These are phyloP conservation scores for Pseudogymnoascus sp. DNA, from an alignment of 2,329 filamentous ascomycete species.

Conservation along the genomic window DNA sequence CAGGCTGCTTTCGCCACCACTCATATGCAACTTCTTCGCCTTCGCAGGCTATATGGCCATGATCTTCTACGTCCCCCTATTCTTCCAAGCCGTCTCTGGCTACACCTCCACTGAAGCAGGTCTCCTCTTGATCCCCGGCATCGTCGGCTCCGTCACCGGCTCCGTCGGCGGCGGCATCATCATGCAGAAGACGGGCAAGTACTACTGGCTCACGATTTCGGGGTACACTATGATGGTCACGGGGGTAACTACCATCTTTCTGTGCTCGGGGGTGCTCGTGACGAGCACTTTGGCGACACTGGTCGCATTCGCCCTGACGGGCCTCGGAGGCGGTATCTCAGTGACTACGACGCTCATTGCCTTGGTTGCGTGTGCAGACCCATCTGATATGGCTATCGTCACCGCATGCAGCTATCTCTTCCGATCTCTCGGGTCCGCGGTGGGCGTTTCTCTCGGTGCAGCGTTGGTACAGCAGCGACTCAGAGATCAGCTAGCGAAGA, in stretches of 20 bases:
- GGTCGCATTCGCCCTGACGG: constrained; percentile 41
- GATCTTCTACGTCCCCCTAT: constrained; percentile 67
- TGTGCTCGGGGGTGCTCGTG: constrained; percentile 46
- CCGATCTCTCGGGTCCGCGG: constrained; percentile 64
- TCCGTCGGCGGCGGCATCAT: constrained; percentile 55
- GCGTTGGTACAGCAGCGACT: constrained; percentile 65
- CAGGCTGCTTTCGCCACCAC: constrained; percentile 56
- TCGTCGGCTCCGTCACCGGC: constrained; percentile 52
- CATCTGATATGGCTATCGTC: constrained; percentile 62
- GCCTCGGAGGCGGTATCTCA: constrained; percentile 48
- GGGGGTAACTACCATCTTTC: constrained; percentile 46
- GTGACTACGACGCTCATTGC: constrained; percentile 65
- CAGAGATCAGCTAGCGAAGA: constrained; percentile 43
- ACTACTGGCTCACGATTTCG: constrained; percentile 57
- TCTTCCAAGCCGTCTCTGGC: constrained; percentile 64
- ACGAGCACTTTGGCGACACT: constrained; percentile 45
- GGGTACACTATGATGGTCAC: constrained; percentile 45
- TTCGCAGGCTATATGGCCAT: constrained; percentile 48
- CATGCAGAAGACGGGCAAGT: constrained; percentile 63
- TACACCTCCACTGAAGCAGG: constrained; percentile 56
- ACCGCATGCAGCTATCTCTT: constrained; percentile 77
- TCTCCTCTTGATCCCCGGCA: constrained; percentile 56
- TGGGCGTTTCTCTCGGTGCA: constrained; percentile 53
- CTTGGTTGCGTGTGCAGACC: constrained; percentile 59
- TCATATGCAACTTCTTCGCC: constrained; percentile 63